Evolutionary conservation across 345 rosid genomes (phyloP).

Genomic region (Psidium friedrichsthalianum): DNA sequence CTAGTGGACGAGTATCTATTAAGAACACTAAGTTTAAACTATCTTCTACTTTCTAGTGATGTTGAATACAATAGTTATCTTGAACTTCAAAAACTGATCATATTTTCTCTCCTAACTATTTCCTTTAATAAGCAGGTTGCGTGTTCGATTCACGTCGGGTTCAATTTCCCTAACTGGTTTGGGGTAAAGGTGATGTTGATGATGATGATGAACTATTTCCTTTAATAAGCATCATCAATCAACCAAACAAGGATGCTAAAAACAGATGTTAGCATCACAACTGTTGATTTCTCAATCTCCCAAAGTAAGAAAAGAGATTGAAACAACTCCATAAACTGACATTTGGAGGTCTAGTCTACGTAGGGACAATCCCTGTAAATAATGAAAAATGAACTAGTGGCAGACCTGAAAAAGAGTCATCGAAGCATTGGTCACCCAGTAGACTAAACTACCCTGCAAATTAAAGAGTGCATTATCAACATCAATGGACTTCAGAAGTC

Average conservation of each 20-base stretch:
- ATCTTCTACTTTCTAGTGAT: background rate
- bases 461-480: background rate
- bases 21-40: background rate
- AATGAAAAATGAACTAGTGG: background rate
- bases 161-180: slow-evolving; percentile 15
- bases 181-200: no score
- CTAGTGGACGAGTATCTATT: background rate
- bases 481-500: background rate
- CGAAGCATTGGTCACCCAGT: slow-evolving; percentile 83
- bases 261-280: background rate
- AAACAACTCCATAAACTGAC: background rate
- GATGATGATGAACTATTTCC: background rate
- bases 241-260: background rate
- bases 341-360: background rate
- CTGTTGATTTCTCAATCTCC: background rate
- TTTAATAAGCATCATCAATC: background rate
- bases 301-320: background rate
- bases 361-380: background rate
- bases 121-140: slow-evolving; percentile 39
- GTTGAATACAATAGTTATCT: background rate
- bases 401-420: slow-evolving; percentile 65
- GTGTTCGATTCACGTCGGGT: slow-evolving; percentile 94
- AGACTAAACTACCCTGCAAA: slow-evolving; percentile 76
- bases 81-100: background rate
- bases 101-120: background rate